Evolutionary conservation across 495 filamentous ascomycete genomes (phyloP), one percentile per base, ranked within the genome.

Genomic region (Hypoxylon fuscum): DNA sequence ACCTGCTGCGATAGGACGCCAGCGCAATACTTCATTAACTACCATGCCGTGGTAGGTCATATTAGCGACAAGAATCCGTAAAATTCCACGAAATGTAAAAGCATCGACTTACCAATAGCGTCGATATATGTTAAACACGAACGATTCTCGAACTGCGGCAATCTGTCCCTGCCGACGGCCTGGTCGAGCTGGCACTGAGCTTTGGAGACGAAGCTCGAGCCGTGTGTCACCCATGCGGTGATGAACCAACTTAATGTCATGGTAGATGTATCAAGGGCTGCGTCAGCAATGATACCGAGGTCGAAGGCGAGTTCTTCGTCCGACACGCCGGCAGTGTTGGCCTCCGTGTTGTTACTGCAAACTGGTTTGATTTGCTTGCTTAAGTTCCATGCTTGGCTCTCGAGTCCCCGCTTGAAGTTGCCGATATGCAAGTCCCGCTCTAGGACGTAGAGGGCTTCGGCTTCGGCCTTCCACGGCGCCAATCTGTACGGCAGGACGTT

Each of bases 1-100:
- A 35, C 79, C 82, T 37, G 81, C 76, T 6, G 76, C 77, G 12
- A 84, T 76, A 12, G 83, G 83, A 17, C 80, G 64, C 82, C 82
- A 86, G 43, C 83, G 69, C 20, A 85, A 70, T 4, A 76, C 74
- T 67, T 85, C 83, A 57, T 80, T 82, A 38, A 76, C 72, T 11
- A 81, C 58, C 6, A 12, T 8, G 25, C 25, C 25, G 44, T 29
- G n/a, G n/a, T n/a, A n/a, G n/a, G n/a, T 3, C 21, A 47, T 12
- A 2, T 21, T 42, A 42, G 17, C 6, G 11, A n/a, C 2, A 1
- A 29, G 74, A 72, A 8, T 69, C 55, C 8, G 2, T 7, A 32
- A 32, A 2, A 18, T 32, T 17, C 32, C 8, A 35, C 27, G 27
- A 46, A 17, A 12, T 27, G 45, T 17, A 15, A 15, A 23, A 17